Percentiles rank a stretch among this genome's conserved stretches.
These are phyloP conservation scores for Coemansia umbellata DNA, from an alignment of 192 early-diverging fungal species.

Conservation along the genomic window DNA sequence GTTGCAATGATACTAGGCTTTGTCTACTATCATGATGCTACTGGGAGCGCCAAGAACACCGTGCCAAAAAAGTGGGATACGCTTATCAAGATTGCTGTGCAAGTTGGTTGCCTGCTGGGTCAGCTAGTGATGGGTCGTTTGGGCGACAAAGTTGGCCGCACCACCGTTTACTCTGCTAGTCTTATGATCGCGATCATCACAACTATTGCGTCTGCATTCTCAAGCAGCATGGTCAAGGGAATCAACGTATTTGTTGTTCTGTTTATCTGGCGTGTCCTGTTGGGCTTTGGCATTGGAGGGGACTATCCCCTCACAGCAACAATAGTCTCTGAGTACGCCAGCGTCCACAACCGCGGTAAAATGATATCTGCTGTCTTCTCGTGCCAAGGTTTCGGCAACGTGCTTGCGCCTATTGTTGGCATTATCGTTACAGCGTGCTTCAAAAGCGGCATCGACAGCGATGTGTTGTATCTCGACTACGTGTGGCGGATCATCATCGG, in stretches of 20 bases:
- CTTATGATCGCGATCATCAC: slow-evolving; percentile 88
- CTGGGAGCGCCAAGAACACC: slow-evolving; percentile 41
- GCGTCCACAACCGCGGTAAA: slow-evolving; percentile 74
- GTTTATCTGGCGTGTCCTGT: slow-evolving; percentile 85
- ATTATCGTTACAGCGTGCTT: slow-evolving; percentile 70
- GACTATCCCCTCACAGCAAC: slow-evolving; percentile 94
- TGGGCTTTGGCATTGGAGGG: slow-evolving; percentile 92
- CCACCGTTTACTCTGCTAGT: slow-evolving; percentile 83
- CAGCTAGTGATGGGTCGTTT: slow-evolving; percentile 86
- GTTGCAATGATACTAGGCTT: slow-evolving; percentile 83
- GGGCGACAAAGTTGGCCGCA: slow-evolving; percentile 87
- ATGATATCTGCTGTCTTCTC: slow-evolving; percentile 90
- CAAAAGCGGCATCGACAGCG: slow-evolving; percentile 60
- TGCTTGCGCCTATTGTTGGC: slow-evolving; percentile 74
- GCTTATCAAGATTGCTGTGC: slow-evolving; percentile 82
- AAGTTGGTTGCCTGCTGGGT: slow-evolving; percentile 87
- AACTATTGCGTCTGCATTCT: slow-evolving; percentile 76
- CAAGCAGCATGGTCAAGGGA: slow-evolving; percentile 63
- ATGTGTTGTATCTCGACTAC: slow-evolving; percentile 69
- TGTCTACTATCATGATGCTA: slow-evolving; percentile 56
- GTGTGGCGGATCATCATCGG: slow-evolving; percentile 91
- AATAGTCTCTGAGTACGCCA: slow-evolving; percentile 90
- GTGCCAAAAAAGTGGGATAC: slow-evolving; percentile 71
- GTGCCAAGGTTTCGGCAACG: slow-evolving; percentile 90
- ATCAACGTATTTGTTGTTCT: slow-evolving; percentile 67